Evolutionary conservation across 495 filamentous ascomycete species (phyloP).

Genomic region (Podospora australis): DNA sequence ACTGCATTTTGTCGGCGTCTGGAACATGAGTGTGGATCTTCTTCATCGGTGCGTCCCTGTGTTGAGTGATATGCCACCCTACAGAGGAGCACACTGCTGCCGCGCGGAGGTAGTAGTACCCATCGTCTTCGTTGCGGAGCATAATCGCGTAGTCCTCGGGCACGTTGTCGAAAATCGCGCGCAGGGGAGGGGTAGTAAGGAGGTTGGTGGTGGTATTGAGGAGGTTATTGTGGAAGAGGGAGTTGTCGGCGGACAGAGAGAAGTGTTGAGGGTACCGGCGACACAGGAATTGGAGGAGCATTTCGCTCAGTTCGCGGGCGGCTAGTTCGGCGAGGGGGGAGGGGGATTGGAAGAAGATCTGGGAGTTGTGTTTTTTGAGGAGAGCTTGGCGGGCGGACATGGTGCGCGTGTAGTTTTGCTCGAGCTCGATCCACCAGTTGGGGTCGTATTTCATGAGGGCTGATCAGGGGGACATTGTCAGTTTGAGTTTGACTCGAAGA

Average conservation of each 20-base stretch:
- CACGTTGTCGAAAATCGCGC: slow-evolving; percentile 71
- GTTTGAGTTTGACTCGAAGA: too few relatives aligned
- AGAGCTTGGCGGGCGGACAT: slow-evolving; percentile 69
- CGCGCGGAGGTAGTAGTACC: slow-evolving; percentile 70
- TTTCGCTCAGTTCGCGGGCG: slow-evolving; percentile 88
- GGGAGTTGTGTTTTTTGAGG: slow-evolving; percentile 55
- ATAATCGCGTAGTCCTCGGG: slow-evolving; percentile 86
- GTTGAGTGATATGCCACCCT: slow-evolving; percentile 73
- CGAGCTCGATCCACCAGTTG: slow-evolving; percentile 89
- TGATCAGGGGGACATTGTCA: slow-evolving; percentile 24
- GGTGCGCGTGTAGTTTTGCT: slow-evolving; percentile 62
- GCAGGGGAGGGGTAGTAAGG: slow-evolving; percentile 57
- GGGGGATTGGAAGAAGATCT: slow-evolving; percentile 63
- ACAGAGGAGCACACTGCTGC: slow-evolving; percentile 73
- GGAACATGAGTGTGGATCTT: slow-evolving; percentile 76
- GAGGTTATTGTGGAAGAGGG: slow-evolving; percentile 64
- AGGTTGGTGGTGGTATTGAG: slow-evolving; percentile 59
- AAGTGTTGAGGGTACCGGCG: slow-evolving; percentile 79
- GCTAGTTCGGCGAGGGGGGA: slow-evolving; percentile 62
- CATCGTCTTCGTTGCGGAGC: slow-evolving; percentile 63
- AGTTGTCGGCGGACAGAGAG: slow-evolving; percentile 50
- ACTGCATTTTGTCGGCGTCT: slow-evolving; percentile 85
- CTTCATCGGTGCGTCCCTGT: slow-evolving; percentile 65
- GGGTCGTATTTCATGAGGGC: slow-evolving; percentile 74
- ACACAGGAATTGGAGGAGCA: slow-evolving; percentile 72